Percentiles rank a stretch among this genome's conserved stretches.
Evolutionary conservation across 345 rosid species (phyloP).

Genomic region (Murraya paniculata): DNA sequence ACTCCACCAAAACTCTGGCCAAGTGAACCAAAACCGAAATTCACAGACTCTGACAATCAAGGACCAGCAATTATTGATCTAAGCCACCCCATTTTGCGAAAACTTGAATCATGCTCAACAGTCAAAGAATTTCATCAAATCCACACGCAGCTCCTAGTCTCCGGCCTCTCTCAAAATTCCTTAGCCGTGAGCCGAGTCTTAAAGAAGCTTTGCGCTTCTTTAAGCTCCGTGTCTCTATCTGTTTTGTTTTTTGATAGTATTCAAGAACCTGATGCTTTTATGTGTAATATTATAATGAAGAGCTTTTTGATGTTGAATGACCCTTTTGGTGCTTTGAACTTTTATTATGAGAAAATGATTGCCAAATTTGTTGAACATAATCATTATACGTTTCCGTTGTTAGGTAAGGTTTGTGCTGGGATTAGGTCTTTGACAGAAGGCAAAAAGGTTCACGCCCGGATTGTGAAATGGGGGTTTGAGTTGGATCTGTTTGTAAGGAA

Average conservation of each 20-base stretch:
- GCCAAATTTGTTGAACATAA: slow-evolving; percentile 41
- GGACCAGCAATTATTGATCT: slow-evolving; percentile 9
- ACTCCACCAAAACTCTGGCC: slow-evolving; percentile 49
- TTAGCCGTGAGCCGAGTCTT: slow-evolving; percentile 46
- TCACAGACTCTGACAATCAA: not conserved
- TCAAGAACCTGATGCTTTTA: slow-evolving; percentile 53
- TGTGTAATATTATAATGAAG: slow-evolving; percentile 56
- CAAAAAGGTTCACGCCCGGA: slow-evolving; percentile 33
- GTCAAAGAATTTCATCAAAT: slow-evolving; percentile 42
- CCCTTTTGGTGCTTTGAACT: slow-evolving; percentile 40
- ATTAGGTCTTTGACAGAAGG: slow-evolving; percentile 43
- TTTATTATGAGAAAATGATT: slow-evolving; percentile 55
- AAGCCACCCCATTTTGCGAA: slow-evolving; percentile 40
- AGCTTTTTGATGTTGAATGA: slow-evolving; percentile 31
- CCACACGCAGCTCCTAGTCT: slow-evolving; percentile 39
- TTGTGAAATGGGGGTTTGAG: slow-evolving; percentile 35
- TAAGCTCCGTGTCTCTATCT: slow-evolving; percentile 37
- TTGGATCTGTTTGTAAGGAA: slow-evolving; percentile 46
- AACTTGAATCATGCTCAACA: slow-evolving; percentile 35
- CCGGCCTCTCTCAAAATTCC: slow-evolving; percentile 45
- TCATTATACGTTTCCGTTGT: slow-evolving; percentile 56
- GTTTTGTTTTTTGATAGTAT: slow-evolving; percentile 38
- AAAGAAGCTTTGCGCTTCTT: slow-evolving; percentile 53
- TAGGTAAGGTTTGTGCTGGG: slow-evolving; percentile 46
- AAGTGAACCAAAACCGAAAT: slow-evolving; percentile 19